Evolutionary conservation across 345 rosid species (phyloP).

Genomic region (Lumnitzera racemosa): DNA sequence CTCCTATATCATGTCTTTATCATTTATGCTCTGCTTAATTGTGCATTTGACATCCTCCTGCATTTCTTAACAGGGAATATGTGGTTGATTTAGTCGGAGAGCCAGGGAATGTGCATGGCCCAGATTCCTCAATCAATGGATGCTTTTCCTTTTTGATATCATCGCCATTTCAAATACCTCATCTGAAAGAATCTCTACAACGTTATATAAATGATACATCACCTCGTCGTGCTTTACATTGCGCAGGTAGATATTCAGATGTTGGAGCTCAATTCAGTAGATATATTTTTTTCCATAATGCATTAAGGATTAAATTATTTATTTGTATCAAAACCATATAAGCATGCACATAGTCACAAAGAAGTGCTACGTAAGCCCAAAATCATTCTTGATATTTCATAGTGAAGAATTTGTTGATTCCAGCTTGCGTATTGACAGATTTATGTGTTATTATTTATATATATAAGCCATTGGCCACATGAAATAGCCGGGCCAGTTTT

Average conservation of each 20-base stretch:
- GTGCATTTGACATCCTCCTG: neutral
- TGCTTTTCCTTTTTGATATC: conserved; percentile 44
- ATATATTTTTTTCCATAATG: no score
- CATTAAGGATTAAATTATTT: no score
- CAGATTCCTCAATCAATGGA: conserved; percentile 86
- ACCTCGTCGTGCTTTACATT: conserved; percentile 20
- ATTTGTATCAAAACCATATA: no score
- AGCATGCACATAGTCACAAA: no score
- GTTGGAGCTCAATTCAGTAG: no score
- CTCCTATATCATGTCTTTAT: neutral
- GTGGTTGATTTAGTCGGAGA: conserved; percentile 93
- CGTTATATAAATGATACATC: conserved; percentile 33
- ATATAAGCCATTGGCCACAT: no score
- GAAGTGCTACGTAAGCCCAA: no score
- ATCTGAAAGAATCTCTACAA: conserved; percentile 41
- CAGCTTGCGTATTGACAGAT: no score
- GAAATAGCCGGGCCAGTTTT: no score
- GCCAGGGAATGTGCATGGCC: conserved; percentile 83
- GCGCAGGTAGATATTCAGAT: conserved; percentile 13
- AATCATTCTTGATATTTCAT: no score
- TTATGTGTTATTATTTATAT: no score
- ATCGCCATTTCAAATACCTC: conserved; percentile 60
- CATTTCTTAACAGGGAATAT: conserved; percentile 64
- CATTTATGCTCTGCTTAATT: neutral
- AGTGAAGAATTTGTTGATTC: no score